Percentiles rank a stretch among this genome's conserved stretches.
Evolutionary conservation across 306 rosid genomes (phyloP).

Genomic region (Chamaecrista fasciculata): DNA sequence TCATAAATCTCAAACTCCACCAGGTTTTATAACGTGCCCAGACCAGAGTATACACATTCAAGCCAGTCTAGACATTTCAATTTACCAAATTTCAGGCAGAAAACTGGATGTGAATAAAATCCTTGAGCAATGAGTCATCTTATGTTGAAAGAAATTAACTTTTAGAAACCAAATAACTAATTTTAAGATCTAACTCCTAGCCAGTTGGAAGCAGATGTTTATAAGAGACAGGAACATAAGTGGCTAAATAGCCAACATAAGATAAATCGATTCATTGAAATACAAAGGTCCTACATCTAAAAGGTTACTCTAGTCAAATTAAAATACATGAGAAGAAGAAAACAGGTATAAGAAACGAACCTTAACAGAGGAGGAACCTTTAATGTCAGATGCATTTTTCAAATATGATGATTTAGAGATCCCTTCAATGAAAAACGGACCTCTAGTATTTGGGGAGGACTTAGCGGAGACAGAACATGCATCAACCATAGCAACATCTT

Average conservation of each 20-base stretch:
- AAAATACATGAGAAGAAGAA: constrained; percentile 10
- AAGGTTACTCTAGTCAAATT: not conserved
- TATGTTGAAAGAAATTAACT: not conserved
- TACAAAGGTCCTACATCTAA: constrained; percentile 7
- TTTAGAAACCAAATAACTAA: not conserved
- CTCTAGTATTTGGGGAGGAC: constrained; percentile 56
- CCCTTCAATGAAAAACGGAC: constrained; percentile 89
- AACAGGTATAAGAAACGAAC: constrained; percentile 45
- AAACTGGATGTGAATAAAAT: constrained; percentile 1
- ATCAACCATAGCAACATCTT: constrained; percentile 95
- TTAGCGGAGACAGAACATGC: constrained; percentile 64
- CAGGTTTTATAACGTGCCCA: constrained; percentile 1
- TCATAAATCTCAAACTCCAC: not conserved
- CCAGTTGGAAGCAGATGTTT: not conserved
- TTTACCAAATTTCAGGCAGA: not conserved
- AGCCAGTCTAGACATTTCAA: not conserved
- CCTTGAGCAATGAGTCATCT: not conserved
- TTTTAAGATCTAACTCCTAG: not conserved
- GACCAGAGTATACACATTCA: not conserved
- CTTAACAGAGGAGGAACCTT: constrained; percentile 91
- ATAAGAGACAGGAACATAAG: constrained; percentile 8
- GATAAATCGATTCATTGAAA: not conserved
- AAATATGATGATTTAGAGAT: constrained; percentile 86
- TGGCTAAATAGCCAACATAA: not conserved
- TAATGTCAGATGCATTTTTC: constrained; percentile 81